Conservation (phyloP, 2,329 filamentous ascomycete species). For the Ophiostoma novo-ulmi region DNA sequence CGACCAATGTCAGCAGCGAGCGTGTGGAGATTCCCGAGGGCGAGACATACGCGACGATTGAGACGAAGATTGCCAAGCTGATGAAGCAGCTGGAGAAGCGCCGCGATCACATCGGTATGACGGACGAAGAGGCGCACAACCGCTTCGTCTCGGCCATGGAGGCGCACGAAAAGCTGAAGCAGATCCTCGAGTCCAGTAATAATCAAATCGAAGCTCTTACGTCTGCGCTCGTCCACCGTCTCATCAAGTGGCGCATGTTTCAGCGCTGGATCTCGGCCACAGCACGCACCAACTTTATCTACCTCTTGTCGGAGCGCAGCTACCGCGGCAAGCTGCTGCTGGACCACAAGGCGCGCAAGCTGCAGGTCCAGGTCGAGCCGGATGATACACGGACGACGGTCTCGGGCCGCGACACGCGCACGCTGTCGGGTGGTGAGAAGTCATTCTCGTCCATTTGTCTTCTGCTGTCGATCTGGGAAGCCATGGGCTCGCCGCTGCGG, state of each 20-base stretch:
- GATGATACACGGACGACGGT: constrained; percentile 64
- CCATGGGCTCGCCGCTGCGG: constrained; percentile 90
- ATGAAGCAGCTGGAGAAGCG: constrained; percentile 54
- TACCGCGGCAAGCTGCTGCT: constrained; percentile 79
- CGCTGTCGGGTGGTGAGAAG: constrained; percentile 92
- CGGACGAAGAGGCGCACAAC: constrained; percentile 59
- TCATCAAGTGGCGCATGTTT: constrained; percentile 73
- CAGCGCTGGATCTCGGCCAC: constrained; percentile 79
- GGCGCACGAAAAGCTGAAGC: constrained; percentile 40
- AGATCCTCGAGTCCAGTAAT: constrained; percentile 42
- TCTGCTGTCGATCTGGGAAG: constrained; percentile 89
- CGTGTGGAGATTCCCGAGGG: constrained; percentile 60
- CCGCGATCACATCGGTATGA: constrained; percentile 54
- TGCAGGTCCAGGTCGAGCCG: constrained; percentile 72
- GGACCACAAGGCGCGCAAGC: constrained; percentile 66
- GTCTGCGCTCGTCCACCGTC: constrained; percentile 61
- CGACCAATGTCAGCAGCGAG: constrained; percentile 46
- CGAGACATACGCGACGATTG: constrained; percentile 56
- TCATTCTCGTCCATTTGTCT: constrained; percentile 97
- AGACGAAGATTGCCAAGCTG: constrained; percentile 51
- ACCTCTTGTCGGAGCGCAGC: constrained; percentile 80
- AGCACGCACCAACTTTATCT: constrained; percentile 79
- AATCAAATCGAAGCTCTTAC: constrained; percentile 44
- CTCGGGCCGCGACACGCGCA: constrained; percentile 77
- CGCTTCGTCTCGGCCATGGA: constrained; percentile 40